These are phyloP conservation scores for Tausonia pullulans DNA, from an alignment of 1,284 basidiomycete genomes.

Conservation along the genomic window DNA sequence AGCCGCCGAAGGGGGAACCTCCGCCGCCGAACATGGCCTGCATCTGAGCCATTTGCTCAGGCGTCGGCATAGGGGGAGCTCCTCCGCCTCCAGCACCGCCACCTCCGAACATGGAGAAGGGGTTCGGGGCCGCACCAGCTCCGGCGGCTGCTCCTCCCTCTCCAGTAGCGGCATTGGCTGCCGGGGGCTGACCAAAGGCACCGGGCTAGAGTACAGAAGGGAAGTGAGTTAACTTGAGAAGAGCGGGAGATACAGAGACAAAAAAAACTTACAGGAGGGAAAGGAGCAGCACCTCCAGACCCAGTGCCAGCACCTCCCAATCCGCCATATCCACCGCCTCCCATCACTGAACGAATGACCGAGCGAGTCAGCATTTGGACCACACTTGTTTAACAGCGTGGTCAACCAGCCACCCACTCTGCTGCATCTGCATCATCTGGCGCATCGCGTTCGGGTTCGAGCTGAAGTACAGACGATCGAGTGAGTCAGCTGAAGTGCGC, in stretches of 20 bases:
- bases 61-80: constrained; percentile 22
- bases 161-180: constrained; percentile 21
- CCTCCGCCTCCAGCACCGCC: constrained; percentile 17
- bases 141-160: constrained; percentile 3
- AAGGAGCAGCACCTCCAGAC: constrained; percentile 17
- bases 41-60: constrained; percentile 20
- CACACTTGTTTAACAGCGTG: too few relatives aligned
- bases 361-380: too few relatives aligned
- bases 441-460: constrained; percentile 67
- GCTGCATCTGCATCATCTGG: constrained; percentile 67
- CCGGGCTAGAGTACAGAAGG: constrained; percentile 3
- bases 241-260: constrained; percentile 9
- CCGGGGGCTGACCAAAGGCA: constrained; percentile 18
- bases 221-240: neutral
- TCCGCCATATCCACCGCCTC: constrained; percentile 23
- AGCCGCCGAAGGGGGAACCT: constrained; percentile 18
- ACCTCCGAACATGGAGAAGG: constrained; percentile 31
- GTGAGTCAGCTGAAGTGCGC: constrained; percentile 17
- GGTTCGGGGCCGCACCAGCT: constrained; percentile 25
- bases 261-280: constrained; percentile 6
- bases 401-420: constrained; percentile 10
- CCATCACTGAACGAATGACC: constrained; percentile 25
- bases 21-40: constrained; percentile 23
- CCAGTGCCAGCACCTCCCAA: constrained; percentile 26
- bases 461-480: constrained; percentile 30